Evolutionary conservation across 2,329 filamentous ascomycete species (phyloP), one percentile per base, ranked within the genome.

Genomic region (Stachybotrys echinatus): DNA sequence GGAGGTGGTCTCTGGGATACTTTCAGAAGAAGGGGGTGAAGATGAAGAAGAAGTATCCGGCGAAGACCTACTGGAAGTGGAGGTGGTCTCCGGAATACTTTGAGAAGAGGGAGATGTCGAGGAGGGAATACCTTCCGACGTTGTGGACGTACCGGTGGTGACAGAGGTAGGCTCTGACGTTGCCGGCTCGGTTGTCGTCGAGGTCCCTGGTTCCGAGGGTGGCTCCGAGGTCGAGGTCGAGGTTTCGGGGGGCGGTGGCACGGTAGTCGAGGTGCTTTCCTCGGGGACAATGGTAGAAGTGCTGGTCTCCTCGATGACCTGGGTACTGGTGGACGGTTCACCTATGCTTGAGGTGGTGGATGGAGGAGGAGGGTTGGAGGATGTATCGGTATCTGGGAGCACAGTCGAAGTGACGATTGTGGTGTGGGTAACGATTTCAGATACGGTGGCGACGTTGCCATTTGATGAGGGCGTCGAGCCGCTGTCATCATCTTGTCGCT

Each of bases 61-160:
- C 47, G 52, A 50, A 50, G 53, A 52, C 54, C 61, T 68, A 66
- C 65, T 62, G 55, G 62, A 55, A 58, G 60, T 58, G 55, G 65
- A 57, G 52, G 61, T 52, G 56, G 58, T 62, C 45, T 50, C 55
- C 55, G 60, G 52, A 56, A 55, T 56, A 64, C 58, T 57, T 61
- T 61, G 55, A 47, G 54, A 52, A 47, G 50, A 55, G 52, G 56
- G 63, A 47, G 55, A 56, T 60, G 63, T 59, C 61, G 61, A 58
- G 50, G 65, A 61, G 55, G 54, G 54, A 58, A 63, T 54, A 48
- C 58, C 52, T 52, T 61, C 53, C 49, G 57, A 61, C 54, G 59
- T 55, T 19, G 56, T 56, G 18, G 62, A 61, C 57, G 55, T 62
- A 57, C 62, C 60, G 49, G 52, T 48, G 38, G 59, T 47, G 14